Conservation (phyloP, 2,329 filamentous ascomycete genomes). For the Ilyonectria robusta region DNA sequence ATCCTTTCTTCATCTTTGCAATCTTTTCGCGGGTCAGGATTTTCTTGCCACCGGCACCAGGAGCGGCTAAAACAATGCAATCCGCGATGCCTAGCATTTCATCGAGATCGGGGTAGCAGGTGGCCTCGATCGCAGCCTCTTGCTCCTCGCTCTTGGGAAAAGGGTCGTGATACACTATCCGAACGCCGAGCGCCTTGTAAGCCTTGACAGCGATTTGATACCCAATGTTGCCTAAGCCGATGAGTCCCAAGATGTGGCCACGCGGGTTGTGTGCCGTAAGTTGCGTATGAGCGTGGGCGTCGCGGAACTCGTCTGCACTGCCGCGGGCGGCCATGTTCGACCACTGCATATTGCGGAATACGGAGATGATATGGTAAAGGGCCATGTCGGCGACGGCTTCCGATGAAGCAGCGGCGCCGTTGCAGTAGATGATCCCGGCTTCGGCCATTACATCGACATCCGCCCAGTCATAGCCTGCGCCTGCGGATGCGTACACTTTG, state of each 20-base stretch:
- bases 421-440: slow-evolving; percentile 71
- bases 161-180: slow-evolving; percentile 68
- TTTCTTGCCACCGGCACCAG: slow-evolving; percentile 27
- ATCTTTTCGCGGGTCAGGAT: slow-evolving; percentile 42
- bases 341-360: slow-evolving; percentile 72
- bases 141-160: slow-evolving; percentile 54
- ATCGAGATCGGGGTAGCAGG: slow-evolving; percentile 42
- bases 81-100: slow-evolving; percentile 29
- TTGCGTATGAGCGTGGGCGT: slow-evolving; percentile 68
- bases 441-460: slow-evolving; percentile 59
- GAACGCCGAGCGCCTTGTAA: slow-evolving; percentile 68
- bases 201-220: slow-evolving; percentile 70
- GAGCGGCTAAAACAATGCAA: slow-evolving; percentile 30
- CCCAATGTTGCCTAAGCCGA: slow-evolving; percentile 72
- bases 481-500: slow-evolving; percentile 71
- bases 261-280: slow-evolving; percentile 69
- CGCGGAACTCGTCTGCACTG: slow-evolving; percentile 59
- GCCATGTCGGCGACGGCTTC: slow-evolving; percentile 75
- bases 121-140: slow-evolving; percentile 61
- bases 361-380: slow-evolving; percentile 70
- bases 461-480: slow-evolving; percentile 75
- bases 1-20: slow-evolving; percentile 63
- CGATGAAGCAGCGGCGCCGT: slow-evolving; percentile 71
- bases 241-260: slow-evolving; percentile 67
- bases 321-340: slow-evolving; percentile 65